Evolutionary conservation across 257 asterid genomes (phyloP), one percentile per base, ranked within the genome.

Genomic region (Anisodus tanguticus): DNA sequence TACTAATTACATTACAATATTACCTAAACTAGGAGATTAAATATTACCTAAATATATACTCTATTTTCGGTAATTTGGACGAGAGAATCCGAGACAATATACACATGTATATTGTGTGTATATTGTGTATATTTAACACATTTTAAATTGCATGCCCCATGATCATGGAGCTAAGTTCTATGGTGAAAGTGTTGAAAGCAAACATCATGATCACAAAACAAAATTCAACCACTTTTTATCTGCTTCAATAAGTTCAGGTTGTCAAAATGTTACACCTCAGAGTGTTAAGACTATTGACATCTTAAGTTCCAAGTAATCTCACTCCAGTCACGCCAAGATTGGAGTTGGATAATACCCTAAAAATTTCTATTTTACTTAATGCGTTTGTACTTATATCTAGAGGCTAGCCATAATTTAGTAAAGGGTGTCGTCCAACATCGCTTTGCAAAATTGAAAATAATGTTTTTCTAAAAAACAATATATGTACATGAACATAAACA

Each of bases 301-400:
- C 81, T 51, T 51, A 13, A 26, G 17, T 76, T 51, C 63, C n/a
- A 51, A 76, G 41, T 76, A 22, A 22, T 76, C 63, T 26, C 45
- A 76, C 62, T 76, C 63, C 81, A 76, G 84, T 62, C 84, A 43
- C 17, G 84, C 84, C 76, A 81, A 81, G 59, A n/a, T 81, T 60
- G 41, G 47, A 81, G 53, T 47, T 81, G 60, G 43, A 64, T 26
- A 64, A 64, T 64, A 64, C 45, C 11, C 12, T 31, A 6, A 6
- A 16, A 47, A 1, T 1, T 31, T 31, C 35, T 1, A 31, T 31
- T 31, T 31, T 1, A 31, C 2, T 31, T 31, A 19, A 19, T 11
- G 15, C 19, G 45, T 47, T 12, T 71, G 39, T 43, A 45, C 58
- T n/a, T 45, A n/a, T 71, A 71, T 9, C 11, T 4, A 10, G 17